A percentile compares a stretch with the other conserved stretches of the same genome.
Conservation (phyloP, 805 yeast genomes). For the Metschnikowia anglica region DNA sequence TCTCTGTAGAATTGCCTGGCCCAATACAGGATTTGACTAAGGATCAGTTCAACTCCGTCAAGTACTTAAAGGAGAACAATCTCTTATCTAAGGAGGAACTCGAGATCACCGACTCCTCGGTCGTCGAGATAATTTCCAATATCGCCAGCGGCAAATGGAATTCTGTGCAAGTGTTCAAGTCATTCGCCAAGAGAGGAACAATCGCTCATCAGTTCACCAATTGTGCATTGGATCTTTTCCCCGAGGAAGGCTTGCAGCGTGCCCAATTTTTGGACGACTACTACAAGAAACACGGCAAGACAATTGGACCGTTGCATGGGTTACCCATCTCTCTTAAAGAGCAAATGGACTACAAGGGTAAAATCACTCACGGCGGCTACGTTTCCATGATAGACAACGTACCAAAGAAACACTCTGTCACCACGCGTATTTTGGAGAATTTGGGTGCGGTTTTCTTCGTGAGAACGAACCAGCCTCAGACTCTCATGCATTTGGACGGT, state of each 20-base stretch:
- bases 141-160: conserved; percentile 48
- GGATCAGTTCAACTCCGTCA: conserved; percentile 38
- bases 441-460: conserved; percentile 63
- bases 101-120: conserved; percentile 44
- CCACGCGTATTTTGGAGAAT: conserved; percentile 46
- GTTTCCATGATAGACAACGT: conserved; percentile 51
- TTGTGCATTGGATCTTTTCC: conserved; percentile 59
- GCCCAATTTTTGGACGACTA: conserved; percentile 58
- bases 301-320: conserved; percentile 65
- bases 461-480: conserved; percentile 68
- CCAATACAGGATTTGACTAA: conserved; percentile 33
- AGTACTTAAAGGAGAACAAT: conserved; percentile 35
- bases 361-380: conserved; percentile 59
- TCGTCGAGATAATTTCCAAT: conserved; percentile 39
- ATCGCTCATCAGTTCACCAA: conserved; percentile 64
- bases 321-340: conserved; percentile 66
- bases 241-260: conserved; percentile 55
- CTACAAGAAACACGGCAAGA: conserved; percentile 46
- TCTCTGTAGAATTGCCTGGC: conserved; percentile 33
- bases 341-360: conserved; percentile 55
- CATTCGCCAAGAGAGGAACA: conserved; percentile 64
- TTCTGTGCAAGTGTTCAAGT: conserved; percentile 54
- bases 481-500: conserved; percentile 68
- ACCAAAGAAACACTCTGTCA: conserved; percentile 46
- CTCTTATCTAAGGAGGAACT: conserved; percentile 39